Conservation (phyloP, 2,329 filamentous ascomycete genomes). For the Drechslera avenae region DNA sequence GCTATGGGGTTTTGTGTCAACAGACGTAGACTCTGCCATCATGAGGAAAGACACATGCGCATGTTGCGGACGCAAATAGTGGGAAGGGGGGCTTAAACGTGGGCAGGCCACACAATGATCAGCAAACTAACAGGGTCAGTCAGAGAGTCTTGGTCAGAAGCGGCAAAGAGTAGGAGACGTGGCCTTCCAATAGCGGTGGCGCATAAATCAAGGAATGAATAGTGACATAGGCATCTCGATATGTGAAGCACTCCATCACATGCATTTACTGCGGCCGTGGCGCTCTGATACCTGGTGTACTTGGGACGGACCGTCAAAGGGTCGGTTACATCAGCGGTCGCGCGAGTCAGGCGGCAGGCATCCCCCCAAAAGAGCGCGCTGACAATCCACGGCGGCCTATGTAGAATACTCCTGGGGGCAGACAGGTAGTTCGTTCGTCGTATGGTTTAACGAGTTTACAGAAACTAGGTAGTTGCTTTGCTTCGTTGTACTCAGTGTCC, state of each 20-base stretch:
- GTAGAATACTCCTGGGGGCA: too few species aligned
- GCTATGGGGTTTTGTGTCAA: conserved; percentile 30
- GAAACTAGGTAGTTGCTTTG: too few species aligned
- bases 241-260: conserved; percentile 1
- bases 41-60: conserved; percentile 20
- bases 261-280: not conserved
- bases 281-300: not conserved
- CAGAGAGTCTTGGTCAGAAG: conserved; percentile 19
- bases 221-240: not conserved
- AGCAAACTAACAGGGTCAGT: conserved; percentile 26
- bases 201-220: conserved; percentile 7
- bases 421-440: too few species aligned
- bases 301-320: not conserved
- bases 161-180: conserved; percentile 15
- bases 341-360: conserved; percentile 21
- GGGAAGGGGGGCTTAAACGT: conserved; percentile 21
- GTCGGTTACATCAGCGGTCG: conserved; percentile 16
- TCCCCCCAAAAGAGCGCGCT: not conserved
- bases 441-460: too few species aligned
- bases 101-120: conserved; percentile 40
- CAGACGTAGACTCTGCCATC: conserved; percentile 43
- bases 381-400: too few species aligned
- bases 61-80: conserved; percentile 25
- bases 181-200: conserved; percentile 2
- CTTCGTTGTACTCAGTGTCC: too few species aligned